Evolutionary conservation across 148 eudicot genomes (phyloP), one percentile per base, ranked within the genome.

Genomic region (Fagopyrum homotropicum): DNA sequence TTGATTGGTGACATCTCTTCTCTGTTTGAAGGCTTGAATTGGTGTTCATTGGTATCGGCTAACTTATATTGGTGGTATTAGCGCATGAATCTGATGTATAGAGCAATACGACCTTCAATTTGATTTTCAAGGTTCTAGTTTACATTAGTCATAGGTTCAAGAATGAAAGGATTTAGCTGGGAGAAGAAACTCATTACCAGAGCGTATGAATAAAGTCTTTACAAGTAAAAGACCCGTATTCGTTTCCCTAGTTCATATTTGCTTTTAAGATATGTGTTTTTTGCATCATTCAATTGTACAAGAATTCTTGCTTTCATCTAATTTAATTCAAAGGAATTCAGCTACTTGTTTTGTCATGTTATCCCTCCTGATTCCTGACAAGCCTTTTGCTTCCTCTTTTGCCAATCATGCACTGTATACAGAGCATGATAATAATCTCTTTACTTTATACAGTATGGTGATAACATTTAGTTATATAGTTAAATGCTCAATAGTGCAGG

Each of bases 21-120:
- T 17, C 71, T 66, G 71, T 66, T 43, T 66, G 71, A 17, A 63
- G 43, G 69, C 69, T 63, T 63, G 69, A 63, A 9, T 63, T 63
- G 45, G 44, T 63, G 69, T 9, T 63, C 45, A 12, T 30, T 30
- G 45, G 26, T 26, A 44, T 45, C 30, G 69, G 69, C 5, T 63
- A 30, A 63, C 45, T 63, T 63, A 30, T 5, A 63, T 30, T 63
- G 69, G 26, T 63, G 69, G 15, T 56, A 61, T 26, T 29, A 11
- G 69, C 2, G 45, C 45, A 40, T 45, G 71, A 66, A 66, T 43
- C 71, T 15, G 47, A 63, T 60, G 66, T 60, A 59, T 59, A 59
- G 64, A 59, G 64, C 64, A 8, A 19, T 59, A 7, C 3, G 64
- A 59, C 71, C 40, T 66, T 15, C 43, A 66, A 66, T 46, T 35